Evolutionary conservation across 306 rosid genomes (phyloP).

Genomic region (Castanea mollissima): DNA sequence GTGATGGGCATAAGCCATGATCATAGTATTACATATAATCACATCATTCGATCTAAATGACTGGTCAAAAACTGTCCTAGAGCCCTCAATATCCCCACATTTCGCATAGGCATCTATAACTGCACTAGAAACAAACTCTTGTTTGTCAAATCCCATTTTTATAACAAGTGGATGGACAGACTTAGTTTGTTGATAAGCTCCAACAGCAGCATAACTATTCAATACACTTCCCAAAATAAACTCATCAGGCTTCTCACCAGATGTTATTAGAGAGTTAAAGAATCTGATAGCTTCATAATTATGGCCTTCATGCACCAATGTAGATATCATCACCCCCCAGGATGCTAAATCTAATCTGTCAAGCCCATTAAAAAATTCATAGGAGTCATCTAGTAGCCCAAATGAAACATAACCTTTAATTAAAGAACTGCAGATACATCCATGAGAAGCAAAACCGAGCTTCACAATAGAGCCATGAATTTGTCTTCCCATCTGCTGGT

Average conservation of each 20-base stretch:
- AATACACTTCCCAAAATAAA: conserved; percentile 50
- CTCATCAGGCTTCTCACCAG: conserved; percentile 47
- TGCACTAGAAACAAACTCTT: conserved; percentile 49
- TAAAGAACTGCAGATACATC: conserved; percentile 42
- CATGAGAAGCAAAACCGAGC: conserved; percentile 39
- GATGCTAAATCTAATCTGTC: conserved; percentile 41
- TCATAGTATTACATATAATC: conserved; percentile 50
- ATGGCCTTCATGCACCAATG: conserved; percentile 43
- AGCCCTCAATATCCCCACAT: conserved; percentile 46
- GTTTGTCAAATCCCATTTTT: conserved; percentile 48
- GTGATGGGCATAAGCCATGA: conserved; percentile 52
- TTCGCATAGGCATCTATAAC: conserved; percentile 61
- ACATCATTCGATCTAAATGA: conserved; percentile 34
- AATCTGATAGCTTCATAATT: conserved; percentile 33
- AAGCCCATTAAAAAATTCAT: conserved; percentile 30
- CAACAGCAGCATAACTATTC: conserved; percentile 41
- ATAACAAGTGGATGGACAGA: conserved; percentile 35
- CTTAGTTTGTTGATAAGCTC: conserved; percentile 38
- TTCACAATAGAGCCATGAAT: conserved; percentile 44
- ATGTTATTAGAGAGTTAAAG: conserved; percentile 34
- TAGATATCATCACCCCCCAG: conserved; percentile 51
- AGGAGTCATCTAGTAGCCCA: conserved; percentile 46
- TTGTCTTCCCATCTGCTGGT: conserved; percentile 33
- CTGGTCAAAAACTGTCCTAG: conserved; percentile 33
- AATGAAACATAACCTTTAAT: conserved; percentile 39